phyloP scores from a whole-genome alignment of 75 land plant species.

The Pseudotsuga menziesii region DNA sequence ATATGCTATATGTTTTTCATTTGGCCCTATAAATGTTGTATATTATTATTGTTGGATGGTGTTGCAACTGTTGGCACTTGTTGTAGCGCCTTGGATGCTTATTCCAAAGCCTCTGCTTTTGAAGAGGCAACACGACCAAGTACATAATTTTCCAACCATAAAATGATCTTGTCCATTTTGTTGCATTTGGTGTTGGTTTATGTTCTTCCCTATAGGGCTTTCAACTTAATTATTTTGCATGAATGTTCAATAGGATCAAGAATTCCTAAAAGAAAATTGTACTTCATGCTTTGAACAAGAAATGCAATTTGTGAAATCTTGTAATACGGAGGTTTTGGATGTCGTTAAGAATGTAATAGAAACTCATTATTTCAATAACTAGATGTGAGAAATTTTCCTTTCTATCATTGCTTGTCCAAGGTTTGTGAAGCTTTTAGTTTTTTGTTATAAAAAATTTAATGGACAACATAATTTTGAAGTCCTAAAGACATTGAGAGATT shows the following conservation, averaged over 20 bases:
- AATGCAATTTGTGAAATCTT: not conserved
- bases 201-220: not conserved
- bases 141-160: slow-evolving; percentile 25
- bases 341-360: not conserved
- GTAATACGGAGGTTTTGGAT: not conserved
- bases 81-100: slow-evolving; percentile 98
- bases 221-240: not conserved
- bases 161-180: not conserved
- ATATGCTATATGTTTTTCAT: not conserved
- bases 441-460: too few relatives aligned
- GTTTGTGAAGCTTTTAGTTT: too few relatives aligned
- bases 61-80: slow-evolving; percentile 68
- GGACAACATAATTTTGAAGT: too few relatives aligned
- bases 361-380: not conserved
- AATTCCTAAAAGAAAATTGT: not conserved
- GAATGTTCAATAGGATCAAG: not conserved
- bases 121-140: slow-evolving; percentile 78
- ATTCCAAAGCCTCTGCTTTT: slow-evolving; percentile 91
- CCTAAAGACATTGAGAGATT: too few relatives aligned
- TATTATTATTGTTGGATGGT: slow-evolving; percentile 43
- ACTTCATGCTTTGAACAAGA: not conserved
- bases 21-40: not conserved
- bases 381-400: too few relatives aligned
- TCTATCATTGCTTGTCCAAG: too few relatives aligned
- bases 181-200: not conserved